Base-by-base conservation (phyloP, 1,139 yeast species). In the Meyerozyma carpophila region DNA sequence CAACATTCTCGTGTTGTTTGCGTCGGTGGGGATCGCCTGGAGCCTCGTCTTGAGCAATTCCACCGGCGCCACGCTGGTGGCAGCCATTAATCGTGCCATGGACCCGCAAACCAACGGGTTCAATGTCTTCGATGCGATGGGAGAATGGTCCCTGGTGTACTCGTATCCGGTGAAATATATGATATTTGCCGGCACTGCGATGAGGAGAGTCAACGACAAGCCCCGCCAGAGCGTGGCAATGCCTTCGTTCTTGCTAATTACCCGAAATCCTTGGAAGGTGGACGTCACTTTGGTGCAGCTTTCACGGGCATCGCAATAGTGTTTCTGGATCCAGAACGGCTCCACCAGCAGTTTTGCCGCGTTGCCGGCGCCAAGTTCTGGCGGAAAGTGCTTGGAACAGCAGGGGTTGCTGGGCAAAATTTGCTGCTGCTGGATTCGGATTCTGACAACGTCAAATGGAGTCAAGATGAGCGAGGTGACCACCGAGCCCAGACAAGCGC, bases 91-190 rank as follows among this genome's bases (percentile, higher is more conserved):
- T 50, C 99, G 71, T 0, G 98, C 97, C 9, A 84, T 50, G 0
- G 93, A 79, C 1, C 99, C 99, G 59, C 97, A 89, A 0, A 88
- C 34, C 42, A 93, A 65, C 1, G 98, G 97, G 51, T 88, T 90
- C 18, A 86, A 46, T 29, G 69, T 61, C 28, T 67, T 71, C 13
- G 68, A 54, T 14, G 62, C 57, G 16, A 88, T 56, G 0, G 93
- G 91, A 1, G 93, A 83, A 26, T 71, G 69, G 55, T 89, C 96
- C 51, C 96, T 67, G 40, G 91, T 68, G 48, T 84, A 78, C 55
- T 93, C 99, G 59, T 93, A 93, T 0, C 98, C 96, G 3, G 95
- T 86, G 65, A 90, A 93, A 59, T 93, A 94, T 7, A 93, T 93
- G 45, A 93, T 87, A 56, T 91, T 93, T 1, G 97, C 79, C 0